These are phyloP conservation scores for Talaromyces sp. DNA, from an alignment of 2,329 filamentous ascomycete species.

Conservation along the genomic window DNA sequence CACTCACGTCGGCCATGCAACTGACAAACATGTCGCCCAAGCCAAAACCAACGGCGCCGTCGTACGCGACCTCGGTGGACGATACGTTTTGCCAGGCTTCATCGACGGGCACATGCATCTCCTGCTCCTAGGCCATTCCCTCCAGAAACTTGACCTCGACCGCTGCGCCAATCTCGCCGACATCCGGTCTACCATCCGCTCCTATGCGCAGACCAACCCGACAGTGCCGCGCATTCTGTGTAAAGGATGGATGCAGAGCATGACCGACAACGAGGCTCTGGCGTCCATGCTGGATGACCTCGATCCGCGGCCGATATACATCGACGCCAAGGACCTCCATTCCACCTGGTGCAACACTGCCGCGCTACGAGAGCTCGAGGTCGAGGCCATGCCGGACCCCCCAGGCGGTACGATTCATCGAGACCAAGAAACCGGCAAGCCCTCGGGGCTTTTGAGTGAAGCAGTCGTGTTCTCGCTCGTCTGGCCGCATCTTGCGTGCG, in stretches of 20 bases:
- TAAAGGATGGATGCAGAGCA: slow-evolving; percentile 46
- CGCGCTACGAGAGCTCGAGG: slow-evolving; percentile 41
- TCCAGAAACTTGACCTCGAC: slow-evolving; percentile 40
- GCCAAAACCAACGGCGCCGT: slow-evolving; percentile 16
- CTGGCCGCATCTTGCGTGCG: slow-evolving; percentile 42
- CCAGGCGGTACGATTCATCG: slow-evolving; percentile 44
- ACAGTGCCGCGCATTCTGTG: slow-evolving; percentile 39
- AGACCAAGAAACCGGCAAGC: slow-evolving; percentile 34
- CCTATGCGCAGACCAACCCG: slow-evolving; percentile 36
- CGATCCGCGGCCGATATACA: slow-evolving; percentile 43
- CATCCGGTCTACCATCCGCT: slow-evolving; percentile 38
- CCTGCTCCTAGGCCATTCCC: slow-evolving; percentile 43
- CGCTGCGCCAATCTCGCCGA: slow-evolving; percentile 37
- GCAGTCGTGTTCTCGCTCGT: slow-evolving; percentile 40
- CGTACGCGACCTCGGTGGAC: slow-evolving; percentile 29
- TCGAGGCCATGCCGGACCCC: slow-evolving; percentile 35
- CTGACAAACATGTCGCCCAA: slow-evolving; percentile 18
- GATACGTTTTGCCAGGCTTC: slow-evolving; percentile 41
- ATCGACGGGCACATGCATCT: slow-evolving; percentile 48
- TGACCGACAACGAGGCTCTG: slow-evolving; percentile 39
- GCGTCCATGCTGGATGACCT: slow-evolving; percentile 45
- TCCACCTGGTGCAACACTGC: slow-evolving; percentile 47
- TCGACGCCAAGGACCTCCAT: slow-evolving; percentile 47
- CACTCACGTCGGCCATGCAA: slow-evolving; percentile 32
- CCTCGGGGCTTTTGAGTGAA: slow-evolving; percentile 43